phyloP scores from a whole-genome alignment of 164 flowering plant species.

The Stephania japonica region DNA sequence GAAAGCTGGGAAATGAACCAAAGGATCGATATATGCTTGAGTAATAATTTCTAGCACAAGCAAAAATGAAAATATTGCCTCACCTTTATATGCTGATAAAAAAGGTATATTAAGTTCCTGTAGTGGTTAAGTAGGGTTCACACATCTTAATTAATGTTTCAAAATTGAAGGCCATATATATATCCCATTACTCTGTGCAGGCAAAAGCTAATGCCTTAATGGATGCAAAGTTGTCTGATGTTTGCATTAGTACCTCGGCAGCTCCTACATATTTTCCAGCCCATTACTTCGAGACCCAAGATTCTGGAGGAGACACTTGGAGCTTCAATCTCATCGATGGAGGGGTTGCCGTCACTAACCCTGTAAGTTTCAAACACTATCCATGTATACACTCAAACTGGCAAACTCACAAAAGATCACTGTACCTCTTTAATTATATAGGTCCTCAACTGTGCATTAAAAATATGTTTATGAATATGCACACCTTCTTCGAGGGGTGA shows the following conservation, averaged over 20 bases:
- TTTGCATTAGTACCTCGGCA: constrained; percentile 8
- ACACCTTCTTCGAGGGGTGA: too few species aligned
- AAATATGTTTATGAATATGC: too few species aligned
- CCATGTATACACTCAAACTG: too few species aligned
- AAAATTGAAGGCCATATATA: neutral
- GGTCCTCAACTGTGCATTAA: neutral
- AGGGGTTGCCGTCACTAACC: neutral
- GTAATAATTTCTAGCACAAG: too few species aligned
- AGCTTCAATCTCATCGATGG: constrained; percentile 1
- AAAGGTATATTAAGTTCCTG: too few species aligned
- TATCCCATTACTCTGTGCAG: neutral
- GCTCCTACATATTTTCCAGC: constrained; percentile 11
- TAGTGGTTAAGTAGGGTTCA: too few species aligned
- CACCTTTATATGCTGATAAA: too few species aligned
- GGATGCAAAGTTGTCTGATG: constrained; percentile 4
- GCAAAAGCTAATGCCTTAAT: neutral
- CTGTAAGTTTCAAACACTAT: neutral
- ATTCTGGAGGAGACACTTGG: neutral
- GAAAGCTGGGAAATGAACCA: too few species aligned
- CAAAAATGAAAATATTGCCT: too few species aligned
- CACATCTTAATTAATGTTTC: too few species aligned
- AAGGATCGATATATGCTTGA: too few species aligned
- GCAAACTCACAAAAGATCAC: too few species aligned
- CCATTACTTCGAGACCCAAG: constrained; percentile 4
- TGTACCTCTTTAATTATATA: neutral